A percentile compares a stretch with the other conserved stretches of the same genome.
phyloP scores from a whole-genome alignment of 805 yeast genomes.

The Barnettozyma wickerhamii region DNA sequence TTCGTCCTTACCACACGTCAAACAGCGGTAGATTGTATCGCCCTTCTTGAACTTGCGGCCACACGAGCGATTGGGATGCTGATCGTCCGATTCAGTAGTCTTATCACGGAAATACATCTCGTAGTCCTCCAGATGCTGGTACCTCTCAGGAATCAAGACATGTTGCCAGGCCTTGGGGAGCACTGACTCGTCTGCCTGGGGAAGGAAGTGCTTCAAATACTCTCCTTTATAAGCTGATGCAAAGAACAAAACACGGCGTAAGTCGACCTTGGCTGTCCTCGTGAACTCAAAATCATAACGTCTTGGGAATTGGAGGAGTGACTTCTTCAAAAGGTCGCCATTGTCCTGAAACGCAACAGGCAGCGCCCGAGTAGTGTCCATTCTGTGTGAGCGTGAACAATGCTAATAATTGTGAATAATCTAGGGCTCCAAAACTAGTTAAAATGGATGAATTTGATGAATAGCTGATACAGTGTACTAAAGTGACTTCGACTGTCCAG shows the following conservation, averaged over 20 bases:
- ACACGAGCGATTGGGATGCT: constrained; percentile 67
- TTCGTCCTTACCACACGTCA: constrained; percentile 74
- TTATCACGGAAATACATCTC: constrained; percentile 17
- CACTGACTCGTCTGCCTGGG: constrained; percentile 20
- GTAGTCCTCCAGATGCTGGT: constrained; percentile 20
- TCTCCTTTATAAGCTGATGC: constrained; percentile 40
- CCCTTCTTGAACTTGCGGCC: constrained; percentile 69
- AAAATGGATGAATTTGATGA: too few species aligned
- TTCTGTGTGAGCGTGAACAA: too few species aligned
- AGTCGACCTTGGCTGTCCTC: constrained; percentile 26
- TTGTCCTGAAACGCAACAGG: constrained; percentile 17
- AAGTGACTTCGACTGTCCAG: too few species aligned
- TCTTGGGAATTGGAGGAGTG: constrained; percentile 36
- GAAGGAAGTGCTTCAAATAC: constrained; percentile 37
- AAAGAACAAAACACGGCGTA: constrained; percentile 40
- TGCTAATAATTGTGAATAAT: too few species aligned
- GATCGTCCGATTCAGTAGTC: constrained; percentile 21
- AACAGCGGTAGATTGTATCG: constrained; percentile 76
- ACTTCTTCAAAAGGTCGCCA: constrained; percentile 26
- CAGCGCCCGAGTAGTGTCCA: too few species aligned
- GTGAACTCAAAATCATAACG: constrained; percentile 29
- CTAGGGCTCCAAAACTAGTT: too few species aligned
- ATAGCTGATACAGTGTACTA: too few species aligned
- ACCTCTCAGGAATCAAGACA: constrained; percentile 21
- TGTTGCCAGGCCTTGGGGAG: constrained; percentile 23